Evolutionary conservation across 2,329 filamentous ascomycete genomes (phyloP).

Genomic region (Xenoacremonium recifei): DNA sequence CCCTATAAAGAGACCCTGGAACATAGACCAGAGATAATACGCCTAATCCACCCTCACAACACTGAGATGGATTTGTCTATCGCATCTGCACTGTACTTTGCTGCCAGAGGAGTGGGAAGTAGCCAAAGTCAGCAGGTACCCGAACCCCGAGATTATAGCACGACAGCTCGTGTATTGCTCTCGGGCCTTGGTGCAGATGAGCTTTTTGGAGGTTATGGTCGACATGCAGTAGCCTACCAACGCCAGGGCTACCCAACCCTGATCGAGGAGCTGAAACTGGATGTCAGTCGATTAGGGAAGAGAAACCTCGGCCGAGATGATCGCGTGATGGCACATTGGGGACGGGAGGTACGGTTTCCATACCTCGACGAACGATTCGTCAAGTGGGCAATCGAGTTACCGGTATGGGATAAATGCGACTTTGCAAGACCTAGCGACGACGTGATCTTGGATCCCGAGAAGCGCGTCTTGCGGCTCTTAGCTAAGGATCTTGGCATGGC

Average conservation of each 20-base stretch:
- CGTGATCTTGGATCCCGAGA: constrained; percentile 66
- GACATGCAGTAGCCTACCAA: constrained; percentile 75
- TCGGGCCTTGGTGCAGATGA: constrained; percentile 96
- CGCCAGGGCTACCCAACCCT: constrained; percentile 69
- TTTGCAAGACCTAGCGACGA: constrained; percentile 57
- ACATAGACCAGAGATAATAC: constrained; percentile 68
- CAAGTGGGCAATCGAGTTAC: constrained; percentile 70
- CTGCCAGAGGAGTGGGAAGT: constrained; percentile 68
- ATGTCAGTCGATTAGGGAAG: constrained; percentile 82
- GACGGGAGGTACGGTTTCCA: constrained; percentile 84
- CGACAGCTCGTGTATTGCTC: constrained; percentile 76
- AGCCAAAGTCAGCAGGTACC: constrained; percentile 32
- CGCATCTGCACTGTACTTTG: constrained; percentile 90
- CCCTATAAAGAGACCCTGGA: constrained; percentile 72
- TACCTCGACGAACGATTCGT: constrained; percentile 87
- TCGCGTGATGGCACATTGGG: constrained; percentile 85
- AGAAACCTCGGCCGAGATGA: constrained; percentile 96
- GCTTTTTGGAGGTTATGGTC: constrained; percentile 88
- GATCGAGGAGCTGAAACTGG: constrained; percentile 78
- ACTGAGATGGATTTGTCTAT: constrained; percentile 99
- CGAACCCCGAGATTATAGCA: constrained; percentile 52
- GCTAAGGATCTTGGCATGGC: constrained; percentile 72
- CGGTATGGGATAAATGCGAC: constrained; percentile 85
- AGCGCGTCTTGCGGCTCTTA: constrained; percentile 75
- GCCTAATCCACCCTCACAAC: constrained; percentile 87